Evolutionary conservation across 2,329 filamentous ascomycete genomes (phyloP), one percentile per base, ranked within the genome.

Genomic region (Talaromyces funiculosus): DNA sequence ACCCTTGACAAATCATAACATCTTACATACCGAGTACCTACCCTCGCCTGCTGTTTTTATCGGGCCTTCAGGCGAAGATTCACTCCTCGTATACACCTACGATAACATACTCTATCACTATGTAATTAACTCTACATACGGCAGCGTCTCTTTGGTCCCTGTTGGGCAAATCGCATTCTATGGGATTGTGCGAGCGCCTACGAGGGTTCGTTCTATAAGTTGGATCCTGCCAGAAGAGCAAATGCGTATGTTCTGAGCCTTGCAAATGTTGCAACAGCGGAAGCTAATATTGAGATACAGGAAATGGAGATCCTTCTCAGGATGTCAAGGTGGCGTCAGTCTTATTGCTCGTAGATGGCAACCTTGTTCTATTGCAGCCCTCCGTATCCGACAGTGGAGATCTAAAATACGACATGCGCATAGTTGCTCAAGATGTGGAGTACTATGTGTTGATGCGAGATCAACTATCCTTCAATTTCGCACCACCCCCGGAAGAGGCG

Each of bases 81-180:
- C 94, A 0, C 81, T 99, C 29, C 83, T 99, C 33, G 93, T 97
- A 10, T 99, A 99, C 73, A 99, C 94, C 0, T 92, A 96, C 72
- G 93, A 97, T 71, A 99, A 99, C 72, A 83, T 95, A 10, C 82
- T 99, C 16, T 94, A 97, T 70, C 94, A 99, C 72, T 99, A 92
- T 72, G 86, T 99, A 62, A 93, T 99, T 64, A 84, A 81, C 64
- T 86, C 90, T 0, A 83, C 86, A 0, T 82, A 85, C 22, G 81
- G 84, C n/a, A 86, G 86, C 22, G 84, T 96, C 35, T 87, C 86
- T 45, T 82, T 97, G 31, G 84, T 96, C 6, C 92, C 96, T 71
- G 92, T 97, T n/a, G 94, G 95, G 9, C 94, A 97, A 72, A 99
- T 99, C 69, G 93, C 91, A 12, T 94, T 99, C 67, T 90, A 99